These are phyloP conservation scores for Plasmopara viticola DNA, from an alignment of 352 stramenopile species.

Conservation along the genomic window DNA sequence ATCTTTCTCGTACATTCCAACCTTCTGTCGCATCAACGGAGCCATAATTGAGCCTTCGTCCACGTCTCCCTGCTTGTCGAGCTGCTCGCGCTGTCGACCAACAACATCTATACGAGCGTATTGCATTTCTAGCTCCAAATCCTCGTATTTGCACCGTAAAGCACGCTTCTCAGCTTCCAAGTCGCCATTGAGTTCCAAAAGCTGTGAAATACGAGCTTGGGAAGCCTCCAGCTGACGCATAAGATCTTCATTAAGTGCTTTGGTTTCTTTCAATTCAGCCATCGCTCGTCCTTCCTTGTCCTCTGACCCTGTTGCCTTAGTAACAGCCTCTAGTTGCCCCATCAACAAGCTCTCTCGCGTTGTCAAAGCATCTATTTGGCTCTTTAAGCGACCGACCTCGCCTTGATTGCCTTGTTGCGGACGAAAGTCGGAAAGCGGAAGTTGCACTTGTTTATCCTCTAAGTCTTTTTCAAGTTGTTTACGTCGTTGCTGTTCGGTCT, in stretches of 20 bases:
- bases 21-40: conserved; percentile 53
- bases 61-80: conserved; percentile 23
- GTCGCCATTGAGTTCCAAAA: conserved; percentile 36
- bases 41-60: conserved; percentile 19
- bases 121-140: conserved; percentile 58
- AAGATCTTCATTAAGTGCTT: conserved; percentile 40
- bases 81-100: conserved; percentile 8
- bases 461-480: conserved; percentile 60
- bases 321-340: conserved; percentile 39
- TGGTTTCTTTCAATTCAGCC: conserved; percentile 27
- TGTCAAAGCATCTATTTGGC: conserved; percentile 59
- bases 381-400: conserved; percentile 41
- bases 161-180: conserved; percentile 43
- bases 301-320: conserved; percentile 18
- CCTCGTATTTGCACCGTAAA: conserved; percentile 38
- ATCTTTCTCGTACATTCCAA: conserved; percentile 73
- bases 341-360: conserved; percentile 59
- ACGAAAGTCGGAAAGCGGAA: conserved; percentile 22
- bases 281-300: conserved; percentile 24
- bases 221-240: conserved; percentile 39
- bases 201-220: conserved; percentile 36
- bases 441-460: conserved; percentile 34
- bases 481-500: conserved; percentile 42
- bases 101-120: conserved; percentile 32
- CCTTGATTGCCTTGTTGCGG: conserved; percentile 21